phyloP scores from a whole-genome alignment of 768 basidiomycete species.

The Infundibulicybe gibba region DNA sequence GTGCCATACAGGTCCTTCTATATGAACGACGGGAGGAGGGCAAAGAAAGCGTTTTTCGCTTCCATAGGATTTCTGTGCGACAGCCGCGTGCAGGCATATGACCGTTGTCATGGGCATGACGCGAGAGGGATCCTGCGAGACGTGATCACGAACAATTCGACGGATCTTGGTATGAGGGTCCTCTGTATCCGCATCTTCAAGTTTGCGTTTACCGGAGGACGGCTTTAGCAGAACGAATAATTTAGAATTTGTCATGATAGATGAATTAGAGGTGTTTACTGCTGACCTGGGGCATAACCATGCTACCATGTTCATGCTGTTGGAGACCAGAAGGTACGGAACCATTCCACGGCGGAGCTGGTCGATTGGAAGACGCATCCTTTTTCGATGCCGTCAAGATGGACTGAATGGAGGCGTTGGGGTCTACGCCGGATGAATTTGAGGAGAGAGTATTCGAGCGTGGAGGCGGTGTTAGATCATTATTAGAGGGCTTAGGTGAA shows the following conservation, averaged over 20 bases:
- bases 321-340: too few relatives aligned
- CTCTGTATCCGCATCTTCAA: conserved; percentile 63
- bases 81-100: conserved; percentile 86
- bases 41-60: conserved; percentile 94
- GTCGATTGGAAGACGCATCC: conserved; percentile 35
- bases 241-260: background rate
- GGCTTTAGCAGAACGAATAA: conserved; percentile 15
- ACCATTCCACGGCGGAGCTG: conserved; percentile 34
- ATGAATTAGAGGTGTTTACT: conserved; percentile 3
- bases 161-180: conserved; percentile 77
- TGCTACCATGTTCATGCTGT: conserved; percentile 23
- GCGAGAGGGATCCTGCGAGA: conserved; percentile 69
- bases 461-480: conserved; percentile 20
- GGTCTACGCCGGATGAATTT: conserved; percentile 23
- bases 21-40: conserved; percentile 90
- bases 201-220: conserved; percentile 68
- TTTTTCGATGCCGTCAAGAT: conserved; percentile 50
- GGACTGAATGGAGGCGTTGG: conserved; percentile 45
- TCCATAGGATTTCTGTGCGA: conserved; percentile 95
- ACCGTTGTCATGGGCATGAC: conserved; percentile 89
- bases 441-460: conserved; percentile 20
- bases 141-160: conserved; percentile 80
- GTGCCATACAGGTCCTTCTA: conserved; percentile 85
- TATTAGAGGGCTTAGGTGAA: conserved; percentile 13
- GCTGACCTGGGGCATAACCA: conserved; percentile 37